Conservation (phyloP, 2,329 filamentous ascomycete species). For the Orbilia brochopaga region DNA sequence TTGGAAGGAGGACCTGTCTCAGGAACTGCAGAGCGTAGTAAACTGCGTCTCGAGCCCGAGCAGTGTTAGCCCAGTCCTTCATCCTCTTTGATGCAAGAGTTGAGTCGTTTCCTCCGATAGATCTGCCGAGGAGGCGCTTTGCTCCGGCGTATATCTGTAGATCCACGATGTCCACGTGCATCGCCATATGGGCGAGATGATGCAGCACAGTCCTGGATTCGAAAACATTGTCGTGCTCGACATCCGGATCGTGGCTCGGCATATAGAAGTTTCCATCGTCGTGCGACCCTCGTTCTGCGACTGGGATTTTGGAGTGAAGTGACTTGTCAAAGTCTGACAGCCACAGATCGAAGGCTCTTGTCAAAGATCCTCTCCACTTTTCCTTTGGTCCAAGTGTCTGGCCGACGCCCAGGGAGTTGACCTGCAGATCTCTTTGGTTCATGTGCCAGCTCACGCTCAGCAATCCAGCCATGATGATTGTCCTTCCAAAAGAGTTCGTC, state of each 20-base stretch:
- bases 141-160: constrained; percentile 94
- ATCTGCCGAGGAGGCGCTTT: constrained; percentile 80
- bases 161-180: constrained; percentile 97
- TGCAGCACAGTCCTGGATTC: constrained; percentile 89
- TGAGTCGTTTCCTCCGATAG: constrained; percentile 82
- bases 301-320: constrained; percentile 63
- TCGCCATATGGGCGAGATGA: constrained; percentile 94
- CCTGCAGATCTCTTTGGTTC: constrained; percentile 92
- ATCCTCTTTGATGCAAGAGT: constrained; percentile 79
- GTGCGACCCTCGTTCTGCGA: constrained; percentile 55
- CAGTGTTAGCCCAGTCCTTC: constrained; percentile 85
- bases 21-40: constrained; percentile 92
- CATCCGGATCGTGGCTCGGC: constrained; percentile 63
- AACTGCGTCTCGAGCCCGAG: constrained; percentile 84
- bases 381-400: constrained; percentile 84
- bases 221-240: constrained; percentile 74
- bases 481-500: constrained; percentile 91
- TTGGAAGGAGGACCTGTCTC: constrained; percentile 76
- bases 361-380: constrained; percentile 86
- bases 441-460: constrained; percentile 96
- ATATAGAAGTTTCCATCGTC: constrained; percentile 54
- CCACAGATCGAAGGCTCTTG: constrained; percentile 91
- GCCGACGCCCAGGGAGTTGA: constrained; percentile 79
- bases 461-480: constrained; percentile 90
- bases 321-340: constrained; percentile 87